These are phyloP conservation scores for Ogataea glucozyma DNA, from an alignment of 805 yeast genomes.

Conservation along the genomic window DNA sequence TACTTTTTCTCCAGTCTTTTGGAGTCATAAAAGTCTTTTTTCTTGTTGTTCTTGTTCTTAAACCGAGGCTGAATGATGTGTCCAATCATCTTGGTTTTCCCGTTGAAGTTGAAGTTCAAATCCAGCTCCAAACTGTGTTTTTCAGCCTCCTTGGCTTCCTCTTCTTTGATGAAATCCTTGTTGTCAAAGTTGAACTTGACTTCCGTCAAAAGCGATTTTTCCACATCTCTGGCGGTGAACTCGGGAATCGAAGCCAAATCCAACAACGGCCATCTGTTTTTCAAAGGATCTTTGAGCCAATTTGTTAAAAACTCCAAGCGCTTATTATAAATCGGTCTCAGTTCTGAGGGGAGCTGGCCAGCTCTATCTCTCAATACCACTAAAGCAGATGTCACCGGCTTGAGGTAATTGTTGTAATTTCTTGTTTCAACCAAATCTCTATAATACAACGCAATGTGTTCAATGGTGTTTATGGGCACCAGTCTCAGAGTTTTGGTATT, in stretches of 20 bases:
- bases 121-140: constrained; percentile 19
- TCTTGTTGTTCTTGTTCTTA: constrained; percentile 21
- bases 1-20: constrained; percentile 68
- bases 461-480: constrained; percentile 77
- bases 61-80: constrained; percentile 35
- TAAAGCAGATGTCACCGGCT: constrained; percentile 74
- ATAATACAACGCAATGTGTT: constrained; percentile 69
- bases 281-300: constrained; percentile 48
- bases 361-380: constrained; percentile 80
- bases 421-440: constrained; percentile 31
- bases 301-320: constrained; percentile 59
- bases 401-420: constrained; percentile 49
- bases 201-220: constrained; percentile 71
- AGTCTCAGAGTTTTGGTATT: constrained; percentile 54
- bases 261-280: constrained; percentile 73
- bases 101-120: constrained; percentile 26
- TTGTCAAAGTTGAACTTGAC: constrained; percentile 64
- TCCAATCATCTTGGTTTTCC: constrained; percentile 32
- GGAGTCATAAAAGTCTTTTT: constrained; percentile 50
- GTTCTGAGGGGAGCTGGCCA: constrained; percentile 78
- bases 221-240: constrained; percentile 74
- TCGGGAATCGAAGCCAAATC: constrained; percentile 63
- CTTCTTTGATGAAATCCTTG: constrained; percentile 41
- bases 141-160: constrained; percentile 23
- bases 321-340: constrained; percentile 72